These are phyloP conservation scores for Arabidopsis thaliana DNA, from an alignment of 345 rosid genomes.

Conservation along the genomic window TAIR10.1 NC_003070.9:11988501-11989000, in stretches of 20 bases:
- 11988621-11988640: not conserved
- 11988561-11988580: no score
- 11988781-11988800: not conserved
- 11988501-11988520: not conserved
- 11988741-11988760: slow-evolving; percentile 52
- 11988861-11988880: no score
- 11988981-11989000: not conserved
- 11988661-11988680: slow-evolving; percentile 79
- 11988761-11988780: not conserved
- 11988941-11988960: not conserved
- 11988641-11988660: slow-evolving; percentile 52
- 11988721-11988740: slow-evolving; percentile 84
- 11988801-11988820: not conserved
- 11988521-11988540: not conserved
- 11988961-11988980: not conserved
- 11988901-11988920: no score
- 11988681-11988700: slow-evolving; percentile 71
- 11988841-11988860: no score
- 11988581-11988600: no score
- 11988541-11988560: no score
- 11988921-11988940: no score
- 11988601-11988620: slow-evolving; percentile 14
- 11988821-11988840: not conserved
- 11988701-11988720: slow-evolving; percentile 62
- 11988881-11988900: no score